A percentile compares a stretch with the other conserved stretches of the same genome.
Evolutionary conservation across 1,284 basidiomycete genomes (phyloP).

Genomic region (Afroboletus lepidellus): DNA sequence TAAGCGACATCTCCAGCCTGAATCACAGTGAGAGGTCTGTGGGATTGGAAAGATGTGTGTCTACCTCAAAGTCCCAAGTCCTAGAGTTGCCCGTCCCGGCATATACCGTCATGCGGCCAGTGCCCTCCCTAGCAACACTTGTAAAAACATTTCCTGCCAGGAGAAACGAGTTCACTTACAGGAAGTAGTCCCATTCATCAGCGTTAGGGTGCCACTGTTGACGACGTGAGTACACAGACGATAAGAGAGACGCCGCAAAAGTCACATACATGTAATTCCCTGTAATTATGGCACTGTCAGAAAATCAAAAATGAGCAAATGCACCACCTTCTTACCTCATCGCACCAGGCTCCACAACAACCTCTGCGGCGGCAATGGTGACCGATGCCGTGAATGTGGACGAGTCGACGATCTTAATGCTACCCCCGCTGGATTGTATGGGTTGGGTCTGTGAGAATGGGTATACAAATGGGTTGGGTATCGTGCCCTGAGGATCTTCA

Average conservation of each 20-base stretch:
- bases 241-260: constrained; percentile 46
- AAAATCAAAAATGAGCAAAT: background rate
- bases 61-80: constrained; percentile 43
- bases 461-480: constrained; percentile 53
- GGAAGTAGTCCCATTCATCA: constrained; percentile 37
- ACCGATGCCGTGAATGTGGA: constrained; percentile 51
- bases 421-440: constrained; percentile 54
- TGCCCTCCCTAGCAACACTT: constrained; percentile 38
- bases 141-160: background rate
- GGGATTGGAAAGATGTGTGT: background rate
- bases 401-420: constrained; percentile 59
- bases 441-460: constrained; percentile 45
- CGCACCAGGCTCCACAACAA: constrained; percentile 53
- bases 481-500: constrained; percentile 49
- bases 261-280: constrained; percentile 49
- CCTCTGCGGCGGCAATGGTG: constrained; percentile 54
- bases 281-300: constrained; percentile 37
- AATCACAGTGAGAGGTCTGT: background rate
- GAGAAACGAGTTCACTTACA: constrained; percentile 19
- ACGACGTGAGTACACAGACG: constrained; percentile 43
- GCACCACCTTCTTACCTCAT: constrained; percentile 40
- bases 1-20: constrained; percentile 59
- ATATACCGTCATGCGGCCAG: constrained; percentile 44
- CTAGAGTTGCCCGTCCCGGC: constrained; percentile 35
- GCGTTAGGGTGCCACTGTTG: constrained; percentile 47